A percentile compares a stretch with the other conserved stretches of the same genome.
Conservation (phyloP, 441 rosid genomes). For the Metrosideros polymorpha region DNA sequence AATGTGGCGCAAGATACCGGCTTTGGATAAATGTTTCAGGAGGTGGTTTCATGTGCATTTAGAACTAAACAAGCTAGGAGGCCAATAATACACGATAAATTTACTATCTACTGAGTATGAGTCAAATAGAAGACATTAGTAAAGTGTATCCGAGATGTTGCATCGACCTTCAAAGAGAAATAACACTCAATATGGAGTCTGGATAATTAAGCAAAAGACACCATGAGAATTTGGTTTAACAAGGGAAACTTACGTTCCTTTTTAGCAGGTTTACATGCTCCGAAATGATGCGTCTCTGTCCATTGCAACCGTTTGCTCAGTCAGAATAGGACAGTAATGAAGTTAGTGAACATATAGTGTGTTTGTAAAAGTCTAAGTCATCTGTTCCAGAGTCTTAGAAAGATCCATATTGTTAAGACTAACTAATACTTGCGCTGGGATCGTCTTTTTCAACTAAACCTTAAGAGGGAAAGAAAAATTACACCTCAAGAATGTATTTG, state of each 20-base stretch:
- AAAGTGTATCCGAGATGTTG: neutral
- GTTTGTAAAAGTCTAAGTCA: neutral
- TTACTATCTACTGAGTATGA: neutral
- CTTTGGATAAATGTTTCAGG: neutral
- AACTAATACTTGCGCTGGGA: neutral
- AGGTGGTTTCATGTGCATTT: neutral
- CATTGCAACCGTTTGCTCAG: neutral
- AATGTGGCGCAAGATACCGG: neutral
- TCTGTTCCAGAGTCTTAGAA: neutral
- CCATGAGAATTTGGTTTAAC: neutral
- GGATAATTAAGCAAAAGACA: neutral
- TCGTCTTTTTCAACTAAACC: neutral
- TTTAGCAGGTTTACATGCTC: constrained; percentile 31
- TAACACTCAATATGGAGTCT: neutral
- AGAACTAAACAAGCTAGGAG: neutral
- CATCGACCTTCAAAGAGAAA: neutral
- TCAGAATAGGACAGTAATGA: neutral
- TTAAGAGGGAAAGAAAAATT: neutral
- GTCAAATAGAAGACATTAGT: neutral
- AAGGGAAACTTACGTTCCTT: constrained; percentile 23
- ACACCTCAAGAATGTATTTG: neutral
- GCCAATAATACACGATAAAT: neutral
- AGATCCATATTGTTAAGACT: neutral
- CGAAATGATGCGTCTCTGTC: constrained; percentile 26
- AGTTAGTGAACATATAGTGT: neutral